These are phyloP conservation scores for Iberis pinnata DNA, from an alignment of 345 rosid genomes.

Conservation along the genomic window DNA sequence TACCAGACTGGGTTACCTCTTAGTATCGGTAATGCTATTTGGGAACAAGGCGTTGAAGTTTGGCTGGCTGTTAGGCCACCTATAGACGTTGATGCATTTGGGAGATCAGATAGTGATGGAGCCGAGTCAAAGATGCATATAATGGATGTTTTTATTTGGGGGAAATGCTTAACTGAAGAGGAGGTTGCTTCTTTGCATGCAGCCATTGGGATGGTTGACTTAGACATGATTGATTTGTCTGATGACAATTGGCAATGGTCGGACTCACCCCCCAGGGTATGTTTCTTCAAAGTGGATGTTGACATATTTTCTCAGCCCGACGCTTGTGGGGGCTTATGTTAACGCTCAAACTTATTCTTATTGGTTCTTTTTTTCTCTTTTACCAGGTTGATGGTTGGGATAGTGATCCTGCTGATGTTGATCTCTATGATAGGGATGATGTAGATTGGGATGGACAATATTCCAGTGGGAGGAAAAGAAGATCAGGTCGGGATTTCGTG, in stretches of 20 bases:
- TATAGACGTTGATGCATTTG: conserved; percentile 84
- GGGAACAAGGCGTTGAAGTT: conserved; percentile 87
- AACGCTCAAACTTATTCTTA: conserved; percentile 15
- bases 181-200: conserved; percentile 79
- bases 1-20: conserved; percentile 69
- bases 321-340: conserved; percentile 9
- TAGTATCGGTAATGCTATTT: conserved; percentile 54
- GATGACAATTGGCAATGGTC: conserved; percentile 99
- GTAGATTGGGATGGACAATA: conserved; percentile 99
- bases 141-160: conserved; percentile 99
- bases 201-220: conserved; percentile 62
- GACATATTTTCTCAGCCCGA: conserved; percentile 12
- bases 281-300: conserved; percentile 19
- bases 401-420: conserved; percentile 95
- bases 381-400: conserved; percentile 94
- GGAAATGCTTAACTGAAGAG: conserved; percentile 90
- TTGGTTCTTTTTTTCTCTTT: conserved; percentile 27
- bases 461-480: conserved; percentile 92
- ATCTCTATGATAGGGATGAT: conserved; percentile 93
- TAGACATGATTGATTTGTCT: conserved; percentile 65
- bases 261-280: conserved; percentile 92
- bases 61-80: conserved; percentile 98
- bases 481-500: conserved; percentile 72
- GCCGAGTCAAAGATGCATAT: conserved; percentile 96
- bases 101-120: conserved; percentile 99